These are phyloP conservation scores for Solanum medicagineum DNA, from an alignment of 257 asterid species.

Conservation along the genomic window DNA sequence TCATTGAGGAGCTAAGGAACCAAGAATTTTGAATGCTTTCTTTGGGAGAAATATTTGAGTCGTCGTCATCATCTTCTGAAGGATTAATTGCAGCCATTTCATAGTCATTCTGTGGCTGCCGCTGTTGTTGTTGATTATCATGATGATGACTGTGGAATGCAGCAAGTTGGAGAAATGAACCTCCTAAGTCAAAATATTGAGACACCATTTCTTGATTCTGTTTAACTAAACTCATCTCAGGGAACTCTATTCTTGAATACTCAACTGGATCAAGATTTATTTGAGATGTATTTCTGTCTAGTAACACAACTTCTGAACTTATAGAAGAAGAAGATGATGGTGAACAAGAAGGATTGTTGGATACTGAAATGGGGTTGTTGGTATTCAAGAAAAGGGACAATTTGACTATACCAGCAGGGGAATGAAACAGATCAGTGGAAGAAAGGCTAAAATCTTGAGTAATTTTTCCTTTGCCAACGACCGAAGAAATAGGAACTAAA, in stretches of 20 bases:
- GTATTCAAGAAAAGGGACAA: slow-evolving; percentile 34
- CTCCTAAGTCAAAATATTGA: slow-evolving; percentile 38
- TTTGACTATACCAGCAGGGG: slow-evolving; percentile 61
- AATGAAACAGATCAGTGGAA: slow-evolving; percentile 57
- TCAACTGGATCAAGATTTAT: slow-evolving; percentile 11
- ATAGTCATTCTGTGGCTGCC: slow-evolving; percentile 25
- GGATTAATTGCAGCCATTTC: slow-evolving; percentile 34
- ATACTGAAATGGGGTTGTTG: slow-evolving; percentile 5
- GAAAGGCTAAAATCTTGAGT: slow-evolving; percentile 46
- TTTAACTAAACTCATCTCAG: slow-evolving; percentile 27
- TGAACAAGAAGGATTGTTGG: slow-evolving; percentile 1
- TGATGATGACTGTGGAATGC: slow-evolving; percentile 2
- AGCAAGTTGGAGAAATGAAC: slow-evolving; percentile 53
- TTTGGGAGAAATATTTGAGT: slow-evolving; percentile 20
- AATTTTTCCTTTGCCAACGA: slow-evolving; percentile 32
- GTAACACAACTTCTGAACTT: neutral
- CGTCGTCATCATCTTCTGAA: slow-evolving; percentile 6
- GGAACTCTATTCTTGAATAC: slow-evolving; percentile 49
- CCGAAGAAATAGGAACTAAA: slow-evolving; percentile 40
- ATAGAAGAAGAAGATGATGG: neutral
- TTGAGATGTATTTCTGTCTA: slow-evolving; percentile 22
- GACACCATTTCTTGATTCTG: slow-evolving; percentile 59
- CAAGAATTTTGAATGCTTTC: slow-evolving; percentile 38
- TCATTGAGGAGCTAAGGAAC: slow-evolving; percentile 37
- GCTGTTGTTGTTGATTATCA: neutral